Conservation (phyloP, 306 rosid species). For the Trifolium subterraneum region DNA sequence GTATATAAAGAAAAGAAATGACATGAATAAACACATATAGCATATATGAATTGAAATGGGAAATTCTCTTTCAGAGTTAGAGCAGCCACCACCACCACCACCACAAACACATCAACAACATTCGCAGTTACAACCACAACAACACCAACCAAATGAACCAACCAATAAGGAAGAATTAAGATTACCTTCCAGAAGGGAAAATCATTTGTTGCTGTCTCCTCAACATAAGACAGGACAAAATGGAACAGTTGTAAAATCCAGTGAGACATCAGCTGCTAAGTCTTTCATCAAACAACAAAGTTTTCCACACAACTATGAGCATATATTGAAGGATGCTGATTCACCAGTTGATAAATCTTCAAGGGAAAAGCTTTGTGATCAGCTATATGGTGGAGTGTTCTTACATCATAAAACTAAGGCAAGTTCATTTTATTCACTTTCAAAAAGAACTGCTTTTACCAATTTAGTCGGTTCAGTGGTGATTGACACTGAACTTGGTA, state of each 20-base stretch:
- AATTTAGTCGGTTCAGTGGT: too few species aligned
- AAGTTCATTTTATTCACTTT: constrained; percentile 8
- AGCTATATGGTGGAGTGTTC: constrained; percentile 47
- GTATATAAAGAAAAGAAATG: constrained; percentile 7
- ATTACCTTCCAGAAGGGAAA: constrained; percentile 10
- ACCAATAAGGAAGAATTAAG: background rate
- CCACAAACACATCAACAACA: background rate
- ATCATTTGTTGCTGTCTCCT: constrained; percentile 14
- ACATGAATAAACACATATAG: background rate
- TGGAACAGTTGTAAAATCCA: constrained; percentile 19
- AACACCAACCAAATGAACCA: constrained; percentile 9
- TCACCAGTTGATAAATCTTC: constrained; percentile 39
- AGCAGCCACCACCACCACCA: background rate
- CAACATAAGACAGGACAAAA: background rate
- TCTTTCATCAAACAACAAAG: constrained; percentile 20
- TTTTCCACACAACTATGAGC: constrained; percentile 35
- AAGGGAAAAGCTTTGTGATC: constrained; percentile 32
- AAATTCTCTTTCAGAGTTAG: constrained; percentile 25
- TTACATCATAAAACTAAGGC: constrained; percentile 45
- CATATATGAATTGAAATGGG: constrained; percentile 44
- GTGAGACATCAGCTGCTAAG: constrained; percentile 17
- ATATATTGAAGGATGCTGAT: constrained; percentile 47
- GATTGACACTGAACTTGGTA: too few species aligned
- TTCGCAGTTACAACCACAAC: background rate
- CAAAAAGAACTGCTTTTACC: too few species aligned